Evolutionary conservation across 2,329 filamentous ascomycete species (phyloP).

Genomic region (Neonectria faginata): DNA sequence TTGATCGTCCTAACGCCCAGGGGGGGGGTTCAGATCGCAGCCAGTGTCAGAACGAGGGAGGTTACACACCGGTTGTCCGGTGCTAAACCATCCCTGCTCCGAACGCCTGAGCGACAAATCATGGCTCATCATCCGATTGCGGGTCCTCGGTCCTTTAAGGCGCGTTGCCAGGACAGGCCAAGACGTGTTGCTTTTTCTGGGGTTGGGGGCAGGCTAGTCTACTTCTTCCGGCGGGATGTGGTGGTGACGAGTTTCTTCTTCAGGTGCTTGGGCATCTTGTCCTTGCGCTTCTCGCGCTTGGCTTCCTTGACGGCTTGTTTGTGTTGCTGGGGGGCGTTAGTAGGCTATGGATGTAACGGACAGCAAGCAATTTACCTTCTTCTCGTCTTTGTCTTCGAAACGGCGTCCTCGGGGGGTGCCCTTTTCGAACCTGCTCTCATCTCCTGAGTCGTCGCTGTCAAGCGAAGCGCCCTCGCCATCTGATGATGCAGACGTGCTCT

Average conservation of each 20-base stretch:
- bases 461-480: slow-evolving; percentile 64
- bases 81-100: slow-evolving; percentile 46
- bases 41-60: slow-evolving; percentile 49
- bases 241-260: slow-evolving; percentile 87
- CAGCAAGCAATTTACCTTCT: slow-evolving; percentile 66
- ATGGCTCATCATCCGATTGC: slow-evolving; percentile 63
- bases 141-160: slow-evolving; percentile 20
- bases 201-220: slow-evolving; percentile 40
- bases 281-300: slow-evolving; percentile 91
- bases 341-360: background rate
- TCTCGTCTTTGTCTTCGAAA: slow-evolving; percentile 91
- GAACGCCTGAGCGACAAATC: slow-evolving; percentile 46
- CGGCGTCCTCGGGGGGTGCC: slow-evolving; percentile 81
- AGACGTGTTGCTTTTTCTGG: slow-evolving; percentile 11
- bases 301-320: slow-evolving; percentile 95
- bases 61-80: slow-evolving; percentile 50
- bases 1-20: slow-evolving; percentile 64
- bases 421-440: slow-evolving; percentile 71
- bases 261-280: slow-evolving; percentile 95
- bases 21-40: slow-evolving; percentile 54
- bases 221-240: slow-evolving; percentile 73
- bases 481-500: slow-evolving; percentile 53
- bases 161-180: background rate
- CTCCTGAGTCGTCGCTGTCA: slow-evolving; percentile 56
- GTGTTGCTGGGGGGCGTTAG: slow-evolving; percentile 64